Conservation (phyloP, 148 eudicot genomes). For the Oxyria digyna region DNA sequence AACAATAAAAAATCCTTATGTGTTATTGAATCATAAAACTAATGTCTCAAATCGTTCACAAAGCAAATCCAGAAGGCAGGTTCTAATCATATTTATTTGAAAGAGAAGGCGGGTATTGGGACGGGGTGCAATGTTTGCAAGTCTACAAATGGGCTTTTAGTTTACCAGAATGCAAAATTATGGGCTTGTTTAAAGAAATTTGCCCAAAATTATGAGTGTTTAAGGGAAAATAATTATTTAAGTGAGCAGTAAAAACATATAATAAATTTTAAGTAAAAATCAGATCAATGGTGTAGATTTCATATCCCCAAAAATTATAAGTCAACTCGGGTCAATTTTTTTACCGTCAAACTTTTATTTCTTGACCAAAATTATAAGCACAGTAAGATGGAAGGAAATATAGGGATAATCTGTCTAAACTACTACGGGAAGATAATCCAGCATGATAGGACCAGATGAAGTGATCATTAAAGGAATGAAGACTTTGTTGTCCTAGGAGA, state of each 20-base stretch:
- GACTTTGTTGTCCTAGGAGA: background rate
- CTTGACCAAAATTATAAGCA: too few species aligned
- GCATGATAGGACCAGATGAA: background rate
- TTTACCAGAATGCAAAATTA: background rate
- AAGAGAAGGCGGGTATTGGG: background rate
- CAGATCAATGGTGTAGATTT: too few species aligned
- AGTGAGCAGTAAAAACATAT: too few species aligned
- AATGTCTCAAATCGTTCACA: background rate
- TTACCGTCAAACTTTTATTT: too few species aligned
- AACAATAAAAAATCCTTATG: background rate
- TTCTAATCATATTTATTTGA: background rate
- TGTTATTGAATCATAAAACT: background rate
- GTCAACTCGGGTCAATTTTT: too few species aligned
- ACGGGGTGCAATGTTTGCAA: background rate
- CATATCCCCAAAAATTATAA: too few species aligned
- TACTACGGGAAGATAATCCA: background rate
- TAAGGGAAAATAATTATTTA: too few species aligned
- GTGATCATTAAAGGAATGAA: background rate
- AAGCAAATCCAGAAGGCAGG: background rate
- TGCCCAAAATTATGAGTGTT: too few species aligned
- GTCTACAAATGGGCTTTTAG: background rate
- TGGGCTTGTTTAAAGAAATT: too few species aligned
- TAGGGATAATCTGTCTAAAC: background rate
- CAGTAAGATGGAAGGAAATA: background rate
- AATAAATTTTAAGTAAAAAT: too few species aligned